Evolutionary conservation across 1,284 basidiomycete species (phyloP), one percentile per base, ranked within the genome.

Genomic region (Heterobasidion annosum): DNA sequence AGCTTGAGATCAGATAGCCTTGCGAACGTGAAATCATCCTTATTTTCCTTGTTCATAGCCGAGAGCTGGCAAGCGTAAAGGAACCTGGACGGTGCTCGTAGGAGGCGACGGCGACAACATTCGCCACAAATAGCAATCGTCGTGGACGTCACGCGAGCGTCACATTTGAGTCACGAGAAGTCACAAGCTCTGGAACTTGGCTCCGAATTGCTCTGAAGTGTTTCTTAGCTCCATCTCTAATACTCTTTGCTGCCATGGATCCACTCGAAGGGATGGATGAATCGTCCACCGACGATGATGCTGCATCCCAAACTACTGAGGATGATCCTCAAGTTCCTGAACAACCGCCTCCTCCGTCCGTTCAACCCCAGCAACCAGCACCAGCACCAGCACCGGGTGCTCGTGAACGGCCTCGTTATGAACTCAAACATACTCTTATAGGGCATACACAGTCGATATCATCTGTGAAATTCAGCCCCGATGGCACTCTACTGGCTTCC

Each of bases 1-100:
- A 92, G 70, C 64, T 90, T 91, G 56, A 98, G 78, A 67, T 96
- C 91, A 56, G 85, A 61, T 87, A 43, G 93, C 79, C 65, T 86
- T 85, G 13, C 93, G 65, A 96, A 95, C 3, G 91, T 93, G 64
- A 95, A 90, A 67, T 95, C 92, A 59, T 86, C 83, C 54, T 83
- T 75, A 61, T 80, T 84, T 64, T 87, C 86, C 64, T 85, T 88
- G 69, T 88, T 85, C 85, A 89, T 88, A 42, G 40, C 40, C 25
- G 4, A 25, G 25, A 25, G 25, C 25, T 25, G 25, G 4, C 25
- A 25, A 25, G 25, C 1, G 25, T 5, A 25, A 25, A 25, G 25
- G 25, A 25, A 25, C 25, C 25, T 4, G 25, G 25, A 25, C 5
- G 25, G 25, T 25, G 25, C 25, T 4, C 25, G 25, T 25, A 5